Evolutionary conservation across 1,284 basidiomycete genomes (phyloP), one percentile per base, ranked within the genome.

Genomic region (Schizopora paradoxa): DNA sequence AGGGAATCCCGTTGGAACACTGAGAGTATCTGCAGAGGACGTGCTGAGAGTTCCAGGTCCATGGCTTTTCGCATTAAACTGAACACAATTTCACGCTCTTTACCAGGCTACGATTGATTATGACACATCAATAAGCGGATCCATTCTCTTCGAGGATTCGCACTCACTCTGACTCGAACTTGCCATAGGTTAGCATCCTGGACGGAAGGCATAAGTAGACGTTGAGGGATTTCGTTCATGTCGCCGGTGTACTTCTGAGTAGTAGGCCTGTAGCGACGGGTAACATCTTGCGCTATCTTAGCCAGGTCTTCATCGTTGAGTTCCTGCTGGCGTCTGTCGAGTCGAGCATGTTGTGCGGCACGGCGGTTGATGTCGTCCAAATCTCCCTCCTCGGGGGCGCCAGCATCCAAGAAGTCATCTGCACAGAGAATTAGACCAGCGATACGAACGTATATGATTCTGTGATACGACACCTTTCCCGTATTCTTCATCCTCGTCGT

Each of bases 181-280:
- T 94, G 92, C 92, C 93, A 99, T 55, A 99, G 68, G 60, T 82
- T 94, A 5, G 95, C 90, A 63, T 99, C 95, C 50, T 96, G 86
- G 5, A 97, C 92, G 11, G 87, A 90, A 27, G 95, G 95, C 94
- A 99, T 98, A 34, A 96, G 74, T 38, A 97, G 68, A n/a, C 92
- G 79, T 61, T 98, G 93, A 0, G 96, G 95, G 26, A 98, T 84
- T 56, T 91, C 87, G 60, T 93, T 95, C 79, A 90, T 86, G 63
- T 93, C 91, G 21, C 89, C 89, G 21, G 87, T 85, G 61, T 91
- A 94, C 41, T 80, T 80, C 40, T 78, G 76, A 13, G 79, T 76
- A 22, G 79, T 74, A 43, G 77, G 73, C 47, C 74, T 76, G 66
- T 96, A 91, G 41, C 92, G 82, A 59, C 90, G 82, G 54, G 82